Evolutionary conservation across 441 rosid genomes (phyloP), one percentile per base, ranked within the genome.

Genomic region (Capsella rubella): DNA sequence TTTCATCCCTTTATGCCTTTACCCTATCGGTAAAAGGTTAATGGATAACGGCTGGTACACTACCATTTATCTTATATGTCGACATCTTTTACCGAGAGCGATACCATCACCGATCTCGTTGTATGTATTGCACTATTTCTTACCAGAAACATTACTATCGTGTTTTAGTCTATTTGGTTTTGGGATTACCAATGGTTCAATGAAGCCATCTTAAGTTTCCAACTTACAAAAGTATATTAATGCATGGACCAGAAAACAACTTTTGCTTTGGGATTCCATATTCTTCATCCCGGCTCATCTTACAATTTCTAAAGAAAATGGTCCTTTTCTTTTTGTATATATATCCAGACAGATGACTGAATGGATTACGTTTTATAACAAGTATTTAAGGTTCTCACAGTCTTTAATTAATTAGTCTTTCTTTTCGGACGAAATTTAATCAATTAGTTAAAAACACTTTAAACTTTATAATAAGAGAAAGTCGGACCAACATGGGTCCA

Each of bases 401-500:
- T 61, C 3, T 61, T 43, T 14, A 43, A 14, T 43, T 43, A 43
- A 10, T 37, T 9, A 10, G 35, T 32, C 3, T 37, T 37, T 37
- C 12, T 37, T 37, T 37, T 37, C 6, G 40, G 40, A 11, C 40
- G 11, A 35, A 8, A 46, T 46, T 49, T 53, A 58, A 5, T 57
- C 21, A 43, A 21, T 21, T 16, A 34, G 31, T 35, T 35, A 4
- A 4, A 56, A 46, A 56, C 66, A 56, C 58, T 64, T 54, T 3
- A 56, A 47, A 65, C 8, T 8, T 21, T 16, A 16, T 28, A 54
- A 16, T 25, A n/a, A 57, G 32, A 50, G 46, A 66, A 66, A 50
- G 54, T 51, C 28, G 32, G 50, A 43, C 47, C 69, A 43, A 74
- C 78, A 60, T 67, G 79, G 66, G 64, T 61, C 69, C 69, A 75